Evolutionary conservation across 129 eudicot species (phyloP).

Genomic region (Flaveria linearis): DNA sequence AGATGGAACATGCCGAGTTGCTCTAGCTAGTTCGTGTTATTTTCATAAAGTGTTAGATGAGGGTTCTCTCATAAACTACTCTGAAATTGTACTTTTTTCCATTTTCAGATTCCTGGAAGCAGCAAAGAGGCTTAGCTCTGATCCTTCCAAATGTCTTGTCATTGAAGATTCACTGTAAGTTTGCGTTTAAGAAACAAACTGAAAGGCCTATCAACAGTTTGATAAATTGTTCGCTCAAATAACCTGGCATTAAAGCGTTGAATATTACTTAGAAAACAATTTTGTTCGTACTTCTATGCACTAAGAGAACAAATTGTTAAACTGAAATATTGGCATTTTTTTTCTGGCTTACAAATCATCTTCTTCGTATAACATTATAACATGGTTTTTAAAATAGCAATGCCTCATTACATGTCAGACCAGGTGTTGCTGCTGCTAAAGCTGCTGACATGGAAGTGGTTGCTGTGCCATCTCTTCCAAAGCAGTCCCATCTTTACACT

Average conservation of each 20-base stretch:
- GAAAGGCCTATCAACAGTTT: constrained; percentile 6
- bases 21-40: not conserved
- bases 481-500: constrained; percentile 76
- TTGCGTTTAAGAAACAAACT: not conserved
- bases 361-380: not conserved
- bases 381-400: constrained; percentile 3
- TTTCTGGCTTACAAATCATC: constrained; percentile 2
- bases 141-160: constrained; percentile 52
- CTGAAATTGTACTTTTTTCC: constrained; percentile 25
- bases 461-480: constrained; percentile 92
- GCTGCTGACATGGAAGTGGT: constrained; percentile 96
- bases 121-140: constrained; percentile 64
- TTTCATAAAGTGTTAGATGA: not conserved
- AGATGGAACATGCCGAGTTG: constrained; percentile 31
- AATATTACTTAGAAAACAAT: not conserved
- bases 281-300: not conserved
- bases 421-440: constrained; percentile 93
- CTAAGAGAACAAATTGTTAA: not conserved
- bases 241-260: not conserved
- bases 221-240: not conserved
- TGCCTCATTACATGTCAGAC: constrained; percentile 46
- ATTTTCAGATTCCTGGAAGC: constrained; percentile 85
- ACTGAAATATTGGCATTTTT: not conserved
- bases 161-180: constrained; percentile 19
- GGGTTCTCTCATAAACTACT: not conserved